A percentile compares a stretch with the other conserved stretches of the same genome.
These are phyloP conservation scores for Russula foetens DNA, from an alignment of 768 basidiomycete species.

Conservation along the genomic window DNA sequence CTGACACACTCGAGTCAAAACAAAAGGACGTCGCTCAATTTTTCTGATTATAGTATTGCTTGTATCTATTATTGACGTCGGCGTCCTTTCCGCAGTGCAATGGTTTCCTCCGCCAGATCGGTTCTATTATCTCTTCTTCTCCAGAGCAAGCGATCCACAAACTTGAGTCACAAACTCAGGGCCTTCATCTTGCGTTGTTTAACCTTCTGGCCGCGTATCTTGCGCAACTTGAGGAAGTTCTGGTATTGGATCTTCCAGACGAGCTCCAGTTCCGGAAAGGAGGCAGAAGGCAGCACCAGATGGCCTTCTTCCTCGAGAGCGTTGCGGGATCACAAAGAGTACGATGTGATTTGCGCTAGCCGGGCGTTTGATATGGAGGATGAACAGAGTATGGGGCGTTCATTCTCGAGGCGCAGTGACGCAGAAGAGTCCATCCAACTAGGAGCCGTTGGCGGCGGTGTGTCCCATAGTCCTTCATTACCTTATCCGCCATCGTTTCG, in stretches of 20 bases:
- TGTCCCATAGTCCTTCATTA: not conserved
- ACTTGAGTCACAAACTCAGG: not conserved
- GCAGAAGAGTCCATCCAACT: not conserved
- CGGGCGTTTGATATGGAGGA: not conserved
- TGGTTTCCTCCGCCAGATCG: not conserved
- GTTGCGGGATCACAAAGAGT: not conserved
- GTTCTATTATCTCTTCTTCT: not conserved
- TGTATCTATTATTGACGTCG: not conserved
- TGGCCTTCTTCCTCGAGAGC: not conserved
- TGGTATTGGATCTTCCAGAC: not conserved
- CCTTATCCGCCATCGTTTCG: not conserved
- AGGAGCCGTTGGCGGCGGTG: not conserved
- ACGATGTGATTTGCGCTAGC: not conserved
- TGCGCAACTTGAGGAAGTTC: not conserved
- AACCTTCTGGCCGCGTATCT: not conserved
- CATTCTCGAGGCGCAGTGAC: not conserved
- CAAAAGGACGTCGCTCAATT: not conserved
- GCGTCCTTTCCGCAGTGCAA: not conserved
- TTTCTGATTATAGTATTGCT: not conserved
- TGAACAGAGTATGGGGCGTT: not conserved
- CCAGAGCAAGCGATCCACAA: not conserved
- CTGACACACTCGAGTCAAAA: not conserved
- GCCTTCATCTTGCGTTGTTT: not conserved
- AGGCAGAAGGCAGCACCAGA: not conserved
- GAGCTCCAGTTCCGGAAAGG: not conserved